These are phyloP conservation scores for Lecanicillium sp. DNA, from an alignment of 2,329 filamentous ascomycete genomes.

Conservation along the genomic window DNA sequence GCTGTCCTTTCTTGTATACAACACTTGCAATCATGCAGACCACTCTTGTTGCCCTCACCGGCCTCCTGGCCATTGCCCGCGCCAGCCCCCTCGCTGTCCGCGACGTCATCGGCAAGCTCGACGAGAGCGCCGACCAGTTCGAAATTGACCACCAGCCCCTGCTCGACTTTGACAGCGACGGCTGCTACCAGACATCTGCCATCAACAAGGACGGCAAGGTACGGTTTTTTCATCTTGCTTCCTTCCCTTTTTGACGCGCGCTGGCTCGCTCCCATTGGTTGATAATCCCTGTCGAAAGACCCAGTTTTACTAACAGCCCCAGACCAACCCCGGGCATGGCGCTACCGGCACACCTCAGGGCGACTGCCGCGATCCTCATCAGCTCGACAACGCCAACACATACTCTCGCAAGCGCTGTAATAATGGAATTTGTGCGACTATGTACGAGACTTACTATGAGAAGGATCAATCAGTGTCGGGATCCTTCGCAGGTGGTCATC, in stretches of 20 bases:
- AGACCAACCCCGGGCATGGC: conserved; percentile 21
- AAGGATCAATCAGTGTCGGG: conserved; percentile 35
- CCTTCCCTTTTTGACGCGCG: not conserved
- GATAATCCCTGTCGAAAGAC: conserved; percentile 17
- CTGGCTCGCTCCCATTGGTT: not conserved
- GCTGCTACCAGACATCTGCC: conserved; percentile 43
- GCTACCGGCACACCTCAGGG: conserved; percentile 24
- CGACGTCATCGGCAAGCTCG: conserved; percentile 26
- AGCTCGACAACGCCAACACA: conserved; percentile 27
- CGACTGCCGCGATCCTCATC: conserved; percentile 25
- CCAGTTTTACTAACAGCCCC: too few species aligned
- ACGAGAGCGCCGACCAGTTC: conserved; percentile 25
- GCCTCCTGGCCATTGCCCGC: conserved; percentile 16
- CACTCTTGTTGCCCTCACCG: conserved; percentile 1
- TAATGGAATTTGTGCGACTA: conserved; percentile 28
- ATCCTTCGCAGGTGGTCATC: conserved; percentile 28
- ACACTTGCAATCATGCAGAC: not conserved
- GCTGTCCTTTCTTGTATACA: not conserved
- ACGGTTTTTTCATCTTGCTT: not conserved
- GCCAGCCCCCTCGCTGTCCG: conserved; percentile 19
- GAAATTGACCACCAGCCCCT: conserved; percentile 32
- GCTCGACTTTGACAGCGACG: conserved; percentile 34
- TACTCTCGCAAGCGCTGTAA: conserved; percentile 29
- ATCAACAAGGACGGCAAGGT: conserved; percentile 31
- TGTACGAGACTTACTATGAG: conserved; percentile 36